Evolutionary conservation across 169 alveolate species (phyloP), one percentile per base, ranked within the genome.

Genomic region (Cyclospora cayetanensis): DNA sequence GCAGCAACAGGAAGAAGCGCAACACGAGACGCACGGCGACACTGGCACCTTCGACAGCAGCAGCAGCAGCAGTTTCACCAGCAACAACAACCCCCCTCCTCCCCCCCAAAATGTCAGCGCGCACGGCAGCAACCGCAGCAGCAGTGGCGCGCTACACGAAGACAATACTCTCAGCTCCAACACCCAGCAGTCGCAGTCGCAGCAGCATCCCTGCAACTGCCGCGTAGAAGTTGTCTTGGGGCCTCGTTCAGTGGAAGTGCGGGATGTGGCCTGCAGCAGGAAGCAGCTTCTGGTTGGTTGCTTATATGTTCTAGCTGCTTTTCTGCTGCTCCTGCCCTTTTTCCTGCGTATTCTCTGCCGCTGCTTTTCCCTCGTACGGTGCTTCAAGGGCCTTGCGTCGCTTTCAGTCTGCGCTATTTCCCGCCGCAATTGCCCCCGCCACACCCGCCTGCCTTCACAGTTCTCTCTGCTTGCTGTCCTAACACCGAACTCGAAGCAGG

Each of bases 221-320:
- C 5, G 43, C 34, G 50, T 68, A 15, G 50, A 34, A 31, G 76
- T 65, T 41, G 76, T 65, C 39, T 27, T 65, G 31, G 76, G 76
- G 76, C 76, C 76, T 65, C 76, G 76, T 31, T 65, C 76, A 27
- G 50, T 68, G 80, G 50, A 68, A 5, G 50, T 68, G 0, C 80
- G 80, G 12, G 80, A 68, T 31, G 37, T 68, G 29, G 80, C 80
- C 29, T 68, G 80, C 80, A 68, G 80, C 80, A 29, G 80, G 25
- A 68, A 68, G 80, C 80, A 68, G 35, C 50, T 68, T 12, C 80
- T 68, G 80, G 80, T 68, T 18, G 9, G 70, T 12, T 12, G 18
- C 34, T 55, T 55, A n/a, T n/a, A n/a, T n/a, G n/a, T n/a, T n/a
- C n/a, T n/a, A n/a, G n/a, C n/a, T n/a, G n/a, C n/a, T n/a, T n/a